A percentile compares a stretch with the other conserved stretches of the same genome.
Conservation (phyloP, 176 grass and related monocot species). For the Triticum turgidum region DNA sequence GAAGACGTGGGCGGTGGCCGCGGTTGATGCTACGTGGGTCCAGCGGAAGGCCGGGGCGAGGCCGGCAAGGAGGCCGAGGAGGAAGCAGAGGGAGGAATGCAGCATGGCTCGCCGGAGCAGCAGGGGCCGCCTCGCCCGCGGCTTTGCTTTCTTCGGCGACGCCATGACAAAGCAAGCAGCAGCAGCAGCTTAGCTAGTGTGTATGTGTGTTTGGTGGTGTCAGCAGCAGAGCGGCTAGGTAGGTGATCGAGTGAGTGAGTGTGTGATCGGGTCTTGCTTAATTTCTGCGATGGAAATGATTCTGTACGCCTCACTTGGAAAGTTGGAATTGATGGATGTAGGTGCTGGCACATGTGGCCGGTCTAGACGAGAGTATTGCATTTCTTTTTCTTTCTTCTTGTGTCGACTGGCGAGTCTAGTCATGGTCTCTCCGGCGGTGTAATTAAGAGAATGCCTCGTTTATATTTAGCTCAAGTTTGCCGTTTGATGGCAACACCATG, state of each 20-base stretch:
- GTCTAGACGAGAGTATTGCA: neutral
- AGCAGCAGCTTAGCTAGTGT: too few relatives aligned
- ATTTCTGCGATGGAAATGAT: neutral
- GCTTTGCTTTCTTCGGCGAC: neutral
- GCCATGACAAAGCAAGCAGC: neutral
- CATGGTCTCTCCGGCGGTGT: neutral
- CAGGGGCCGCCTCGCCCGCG: neutral
- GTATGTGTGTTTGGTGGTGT: neutral
- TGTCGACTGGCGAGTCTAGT: neutral
- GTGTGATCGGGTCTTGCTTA: neutral
- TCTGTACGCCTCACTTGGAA: neutral
- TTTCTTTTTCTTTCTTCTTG: neutral
- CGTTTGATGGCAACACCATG: neutral
- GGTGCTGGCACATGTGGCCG: neutral
- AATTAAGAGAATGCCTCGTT: neutral
- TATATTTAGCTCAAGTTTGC: neutral
- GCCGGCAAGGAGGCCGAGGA: slow-evolving; percentile 60
- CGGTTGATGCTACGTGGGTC: slow-evolving; percentile 20
- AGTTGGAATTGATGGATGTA: neutral
- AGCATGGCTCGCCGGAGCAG: slow-evolving; percentile 48
- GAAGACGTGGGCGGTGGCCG: slow-evolving; percentile 13
- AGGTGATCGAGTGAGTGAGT: neutral
- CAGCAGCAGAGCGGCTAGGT: neutral
- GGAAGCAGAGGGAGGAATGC: slow-evolving; percentile 84
- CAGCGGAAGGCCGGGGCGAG: slow-evolving; percentile 45